These are phyloP conservation scores for Pholiota molesta DNA, from an alignment of 768 basidiomycete species.

Conservation along the genomic window DNA sequence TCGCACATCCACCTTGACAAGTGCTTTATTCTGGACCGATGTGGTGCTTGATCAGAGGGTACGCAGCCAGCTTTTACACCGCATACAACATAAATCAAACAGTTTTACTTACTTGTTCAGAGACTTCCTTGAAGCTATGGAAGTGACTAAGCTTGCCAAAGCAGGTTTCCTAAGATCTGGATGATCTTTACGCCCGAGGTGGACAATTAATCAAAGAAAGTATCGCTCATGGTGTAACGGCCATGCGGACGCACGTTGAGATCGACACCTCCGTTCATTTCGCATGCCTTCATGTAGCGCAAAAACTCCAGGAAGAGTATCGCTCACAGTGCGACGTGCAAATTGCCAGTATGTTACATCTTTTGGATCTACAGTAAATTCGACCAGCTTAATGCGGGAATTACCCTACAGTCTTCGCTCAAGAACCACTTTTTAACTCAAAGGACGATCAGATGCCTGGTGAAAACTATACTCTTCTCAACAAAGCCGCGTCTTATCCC, in stretches of 20 bases:
- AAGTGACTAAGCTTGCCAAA: conserved; percentile 55
- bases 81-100: conserved; percentile 6
- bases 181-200: conserved; percentile 56
- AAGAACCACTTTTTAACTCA: conserved; percentile 55
- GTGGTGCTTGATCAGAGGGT: conserved; percentile 56
- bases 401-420: conserved; percentile 53
- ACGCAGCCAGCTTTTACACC: conserved; percentile 20
- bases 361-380: conserved; percentile 8
- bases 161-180: conserved; percentile 44
- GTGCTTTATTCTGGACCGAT: conserved; percentile 64
- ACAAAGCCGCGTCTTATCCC: conserved; percentile 37
- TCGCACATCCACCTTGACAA: conserved; percentile 71
- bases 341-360: conserved; percentile 47
- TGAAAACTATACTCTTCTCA: conserved; percentile 48
- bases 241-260: conserved; percentile 72
- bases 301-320: conserved; percentile 50
- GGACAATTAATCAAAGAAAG: conserved; percentile 57
- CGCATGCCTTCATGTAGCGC: conserved; percentile 55
- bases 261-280: conserved; percentile 57
- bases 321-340: conserved; percentile 54
- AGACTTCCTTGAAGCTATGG: conserved; percentile 58
- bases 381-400: conserved; percentile 1
- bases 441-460: conserved; percentile 38
- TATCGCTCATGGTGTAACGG: conserved; percentile 62
- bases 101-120: conserved; percentile 31